These are phyloP conservation scores for Suillus luteus DNA, from an alignment of 768 basidiomycete genomes.

Conservation along the genomic window DNA sequence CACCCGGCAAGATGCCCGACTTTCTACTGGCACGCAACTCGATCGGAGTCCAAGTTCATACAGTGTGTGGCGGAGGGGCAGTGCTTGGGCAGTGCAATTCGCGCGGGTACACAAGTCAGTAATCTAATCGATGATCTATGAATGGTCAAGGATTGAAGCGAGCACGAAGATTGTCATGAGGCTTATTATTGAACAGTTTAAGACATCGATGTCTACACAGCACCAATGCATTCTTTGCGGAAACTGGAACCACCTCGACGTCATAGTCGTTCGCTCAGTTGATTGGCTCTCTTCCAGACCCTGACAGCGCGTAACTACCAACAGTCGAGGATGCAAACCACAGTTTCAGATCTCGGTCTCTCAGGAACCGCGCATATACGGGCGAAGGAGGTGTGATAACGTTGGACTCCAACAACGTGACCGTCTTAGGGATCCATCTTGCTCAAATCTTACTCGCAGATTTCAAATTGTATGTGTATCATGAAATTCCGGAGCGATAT, in stretches of 20 bases:
- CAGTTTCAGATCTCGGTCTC: conserved; percentile 23
- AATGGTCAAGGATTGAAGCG: conserved; percentile 26
- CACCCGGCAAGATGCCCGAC: conserved; percentile 24
- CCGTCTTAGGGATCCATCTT: background rate
- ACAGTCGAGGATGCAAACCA: conserved; percentile 26
- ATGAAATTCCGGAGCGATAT: background rate
- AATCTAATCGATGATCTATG: conserved; percentile 20
- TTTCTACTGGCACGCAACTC: conserved; percentile 21
- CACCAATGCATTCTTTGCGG: conserved; percentile 24
- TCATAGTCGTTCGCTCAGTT: conserved; percentile 21
- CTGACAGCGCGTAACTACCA: conserved; percentile 17
- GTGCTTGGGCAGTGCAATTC: conserved; percentile 20
- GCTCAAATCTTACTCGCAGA: background rate
- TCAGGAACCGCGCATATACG: too few species aligned
- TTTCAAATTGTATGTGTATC: background rate
- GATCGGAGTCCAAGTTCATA: conserved; percentile 24
- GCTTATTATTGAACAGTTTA: conserved; percentile 23
- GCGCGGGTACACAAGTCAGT: conserved; percentile 20
- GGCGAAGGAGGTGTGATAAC: background rate
- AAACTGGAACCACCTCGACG: conserved; percentile 21
- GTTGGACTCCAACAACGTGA: background rate
- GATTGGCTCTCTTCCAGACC: conserved; percentile 19
- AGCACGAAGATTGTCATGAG: conserved; percentile 29
- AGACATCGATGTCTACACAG: conserved; percentile 13
- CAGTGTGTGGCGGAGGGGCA: conserved; percentile 24